These are phyloP conservation scores for Diaporthe sp. DNA, from an alignment of 2,329 filamentous ascomycete genomes.

Conservation along the genomic window DNA sequence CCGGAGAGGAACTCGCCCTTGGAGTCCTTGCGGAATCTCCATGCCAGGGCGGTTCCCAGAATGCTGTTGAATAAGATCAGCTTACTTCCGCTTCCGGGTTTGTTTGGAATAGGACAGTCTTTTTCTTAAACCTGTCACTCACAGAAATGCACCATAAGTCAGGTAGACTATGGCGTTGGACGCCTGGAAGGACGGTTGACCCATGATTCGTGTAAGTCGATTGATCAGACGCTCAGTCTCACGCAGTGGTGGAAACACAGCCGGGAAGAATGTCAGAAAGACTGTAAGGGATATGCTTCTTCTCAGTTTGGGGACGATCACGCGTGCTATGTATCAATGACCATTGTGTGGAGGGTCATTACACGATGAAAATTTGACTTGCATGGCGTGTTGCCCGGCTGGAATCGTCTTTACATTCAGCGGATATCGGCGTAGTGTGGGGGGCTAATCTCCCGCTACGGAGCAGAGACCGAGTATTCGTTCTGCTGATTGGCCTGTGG, in stretches of 20 bases:
- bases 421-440: slow-evolving; percentile 29
- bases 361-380: slow-evolving; percentile 36
- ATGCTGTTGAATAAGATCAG: slow-evolving; percentile 59
- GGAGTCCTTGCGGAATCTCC: slow-evolving; percentile 72
- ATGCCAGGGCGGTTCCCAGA: slow-evolving; percentile 72
- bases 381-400: slow-evolving; percentile 34
- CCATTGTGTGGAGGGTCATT: not conserved
- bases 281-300: not conserved
- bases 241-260: not conserved
- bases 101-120: not conserved
- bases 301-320: not conserved
- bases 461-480: not conserved
- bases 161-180: slow-evolving; percentile 89
- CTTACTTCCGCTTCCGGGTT: not conserved
- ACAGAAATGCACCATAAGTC: slow-evolving; percentile 85
- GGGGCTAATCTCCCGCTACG: slow-evolving; percentile 29
- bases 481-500: slow-evolving; percentile 21
- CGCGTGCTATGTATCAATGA: slow-evolving; percentile 11
- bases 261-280: not conserved
- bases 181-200: slow-evolving; percentile 79
- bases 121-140: slow-evolving; percentile 42
- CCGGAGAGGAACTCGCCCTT: slow-evolving; percentile 81
- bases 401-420: slow-evolving; percentile 1
- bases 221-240: not conserved
- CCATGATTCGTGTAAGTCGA: slow-evolving; percentile 66